phyloP scores from a whole-genome alignment of 345 rosid species.

The Pistacia atlantica region DNA sequence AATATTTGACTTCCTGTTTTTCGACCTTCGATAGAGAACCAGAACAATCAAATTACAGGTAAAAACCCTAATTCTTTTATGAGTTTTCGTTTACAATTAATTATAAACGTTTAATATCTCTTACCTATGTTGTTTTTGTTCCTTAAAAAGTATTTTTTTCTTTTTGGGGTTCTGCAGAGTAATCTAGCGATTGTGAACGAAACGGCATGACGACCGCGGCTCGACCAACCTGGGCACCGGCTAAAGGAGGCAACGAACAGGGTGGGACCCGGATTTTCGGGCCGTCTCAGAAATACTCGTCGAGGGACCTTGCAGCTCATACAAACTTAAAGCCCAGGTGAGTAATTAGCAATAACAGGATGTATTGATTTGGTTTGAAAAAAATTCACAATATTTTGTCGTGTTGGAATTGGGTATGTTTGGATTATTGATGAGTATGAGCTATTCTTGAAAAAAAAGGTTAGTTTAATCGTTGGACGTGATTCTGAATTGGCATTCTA shows the following conservation, averaged over 20 bases:
- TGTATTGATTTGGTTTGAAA: neutral
- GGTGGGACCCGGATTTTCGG: slow-evolving; percentile 98
- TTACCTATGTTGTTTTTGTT: too few relatives aligned
- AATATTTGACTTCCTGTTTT: rapidly evolving
- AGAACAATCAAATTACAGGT: slow-evolving; percentile 2
- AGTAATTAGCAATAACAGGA: neutral
- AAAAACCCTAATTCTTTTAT: neutral
- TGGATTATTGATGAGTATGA: too few relatives aligned
- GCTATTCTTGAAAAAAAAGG: too few relatives aligned
- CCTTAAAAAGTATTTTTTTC: neutral
- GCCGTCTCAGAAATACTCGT: slow-evolving; percentile 96
- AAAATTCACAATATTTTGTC: too few relatives aligned
- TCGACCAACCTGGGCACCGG: slow-evolving; percentile 98
- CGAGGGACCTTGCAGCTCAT: slow-evolving; percentile 93
- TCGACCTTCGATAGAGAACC: neutral
- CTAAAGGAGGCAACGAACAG: slow-evolving; percentile 97
- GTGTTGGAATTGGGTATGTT: too few relatives aligned
- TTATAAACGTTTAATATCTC: neutral
- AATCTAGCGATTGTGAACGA: slow-evolving; percentile 8
- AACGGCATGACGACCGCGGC: slow-evolving; percentile 91
- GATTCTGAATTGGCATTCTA: too few relatives aligned
- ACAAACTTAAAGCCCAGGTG: slow-evolving; percentile 85
- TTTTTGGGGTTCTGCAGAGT: slow-evolving; percentile 2
- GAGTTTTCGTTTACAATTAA: neutral
- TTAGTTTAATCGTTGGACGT: too few relatives aligned